Conservation (phyloP, 495 filamentous ascomycete genomes). For the Corynascus novoguineensis region DNA sequence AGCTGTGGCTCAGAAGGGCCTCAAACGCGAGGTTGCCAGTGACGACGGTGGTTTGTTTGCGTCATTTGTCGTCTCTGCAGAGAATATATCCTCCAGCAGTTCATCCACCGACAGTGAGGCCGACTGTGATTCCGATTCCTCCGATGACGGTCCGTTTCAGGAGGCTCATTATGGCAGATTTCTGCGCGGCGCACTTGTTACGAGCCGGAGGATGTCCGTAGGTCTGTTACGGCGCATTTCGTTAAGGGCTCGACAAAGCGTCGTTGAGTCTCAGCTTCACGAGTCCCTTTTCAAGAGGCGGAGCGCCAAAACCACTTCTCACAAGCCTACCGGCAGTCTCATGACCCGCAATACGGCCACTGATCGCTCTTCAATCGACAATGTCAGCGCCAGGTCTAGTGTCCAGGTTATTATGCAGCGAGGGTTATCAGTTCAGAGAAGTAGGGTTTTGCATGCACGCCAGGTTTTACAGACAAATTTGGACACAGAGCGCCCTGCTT, state of each 20-base stretch:
- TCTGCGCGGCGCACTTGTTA: slow-evolving; percentile 13
- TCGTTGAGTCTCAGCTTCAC: neutral
- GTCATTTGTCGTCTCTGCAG: slow-evolving; percentile 23
- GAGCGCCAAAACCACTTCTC: neutral
- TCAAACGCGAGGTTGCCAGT: slow-evolving; percentile 32
- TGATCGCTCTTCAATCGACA: neutral
- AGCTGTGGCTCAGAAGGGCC: slow-evolving; percentile 61
- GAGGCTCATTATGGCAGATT: slow-evolving; percentile 16
- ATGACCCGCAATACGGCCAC: neutral
- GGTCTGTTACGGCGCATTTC: slow-evolving; percentile 22
- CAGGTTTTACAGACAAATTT: neutral
- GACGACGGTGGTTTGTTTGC: slow-evolving; percentile 33
- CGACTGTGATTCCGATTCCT: neutral
- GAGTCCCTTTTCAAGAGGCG: neutral
- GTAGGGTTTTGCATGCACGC: slow-evolving; percentile 14
- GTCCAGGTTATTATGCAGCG: slow-evolving; percentile 19
- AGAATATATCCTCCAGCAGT: slow-evolving; percentile 9
- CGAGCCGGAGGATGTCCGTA: slow-evolving; percentile 4
- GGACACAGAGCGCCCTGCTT: slow-evolving; percentile 1
- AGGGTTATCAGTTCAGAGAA: slow-evolving; percentile 20
- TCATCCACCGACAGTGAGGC: neutral
- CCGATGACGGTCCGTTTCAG: slow-evolving; percentile 6
- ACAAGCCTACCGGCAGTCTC: neutral
- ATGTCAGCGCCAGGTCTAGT: neutral
- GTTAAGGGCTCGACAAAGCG: neutral